Conservation (phyloP, 306 rosid genomes). For the Lotus japonicus region DNA sequence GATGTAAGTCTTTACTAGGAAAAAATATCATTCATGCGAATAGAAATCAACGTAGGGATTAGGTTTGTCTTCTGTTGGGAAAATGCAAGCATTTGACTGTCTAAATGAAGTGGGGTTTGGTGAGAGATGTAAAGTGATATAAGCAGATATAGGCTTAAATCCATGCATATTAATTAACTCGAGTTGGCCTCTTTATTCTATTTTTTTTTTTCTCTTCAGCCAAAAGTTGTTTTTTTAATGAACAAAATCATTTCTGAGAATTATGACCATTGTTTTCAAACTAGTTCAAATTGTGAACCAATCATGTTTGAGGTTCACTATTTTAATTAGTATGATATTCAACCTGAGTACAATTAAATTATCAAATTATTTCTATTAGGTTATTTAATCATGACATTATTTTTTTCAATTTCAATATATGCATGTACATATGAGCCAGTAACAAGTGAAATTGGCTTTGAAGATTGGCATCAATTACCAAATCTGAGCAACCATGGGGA, state of each 20-base stretch:
- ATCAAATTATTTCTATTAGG: no score
- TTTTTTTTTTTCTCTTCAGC: not conserved
- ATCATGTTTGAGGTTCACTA: not conserved
- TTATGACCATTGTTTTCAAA: no score
- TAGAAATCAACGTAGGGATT: not conserved
- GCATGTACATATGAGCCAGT: not conserved
- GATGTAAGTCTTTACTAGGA: not conserved
- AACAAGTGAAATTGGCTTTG: not conserved
- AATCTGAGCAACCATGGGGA: slow-evolving; percentile 13
- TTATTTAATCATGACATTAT: no score
- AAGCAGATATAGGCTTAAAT: not conserved
- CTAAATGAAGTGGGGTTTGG: slow-evolving; percentile 23
- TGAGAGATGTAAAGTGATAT: slow-evolving; percentile 5
- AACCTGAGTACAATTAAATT: no score
- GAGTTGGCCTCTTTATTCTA: not conserved
- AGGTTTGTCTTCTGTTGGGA: slow-evolving; percentile 17
- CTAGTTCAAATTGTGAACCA: not conserved
- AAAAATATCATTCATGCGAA: not conserved
- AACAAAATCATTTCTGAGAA: not conserved
- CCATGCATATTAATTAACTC: not conserved
- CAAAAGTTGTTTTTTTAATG: not conserved
- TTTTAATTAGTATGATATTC: not conserved
- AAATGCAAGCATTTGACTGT: not conserved
- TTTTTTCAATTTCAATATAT: not conserved
- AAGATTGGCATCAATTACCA: slow-evolving; percentile 3